Conservation (phyloP, 2,329 filamentous ascomycete genomes). For the Penicillium sp. region DNA sequence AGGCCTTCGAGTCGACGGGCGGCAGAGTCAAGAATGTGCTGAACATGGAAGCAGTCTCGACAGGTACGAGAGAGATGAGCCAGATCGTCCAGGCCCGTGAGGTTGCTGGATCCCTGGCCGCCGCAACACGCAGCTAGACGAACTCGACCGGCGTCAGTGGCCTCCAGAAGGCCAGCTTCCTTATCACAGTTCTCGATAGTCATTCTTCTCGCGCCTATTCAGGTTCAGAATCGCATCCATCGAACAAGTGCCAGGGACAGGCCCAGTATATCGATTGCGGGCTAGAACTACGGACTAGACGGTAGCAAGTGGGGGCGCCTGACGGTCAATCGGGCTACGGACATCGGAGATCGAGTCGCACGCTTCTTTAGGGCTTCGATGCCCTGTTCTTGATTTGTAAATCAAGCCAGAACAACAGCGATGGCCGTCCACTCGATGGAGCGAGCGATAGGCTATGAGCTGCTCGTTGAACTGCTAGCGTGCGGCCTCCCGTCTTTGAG, state of each 20-base stretch:
- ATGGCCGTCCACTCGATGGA: neutral
- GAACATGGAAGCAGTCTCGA: neutral
- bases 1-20: neutral
- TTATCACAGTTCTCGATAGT: too few relatives aligned
- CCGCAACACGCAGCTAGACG: neutral
- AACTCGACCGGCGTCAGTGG: neutral
- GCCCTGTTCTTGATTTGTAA: too few relatives aligned
- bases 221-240: neutral
- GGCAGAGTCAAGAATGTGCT: neutral
- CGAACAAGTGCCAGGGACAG: too few relatives aligned
- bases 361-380: too few relatives aligned
- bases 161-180: neutral
- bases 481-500: neutral
- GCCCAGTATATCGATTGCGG: neutral
- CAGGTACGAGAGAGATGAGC: neutral
- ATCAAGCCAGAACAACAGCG: neutral
- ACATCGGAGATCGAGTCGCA: constrained; percentile 1
- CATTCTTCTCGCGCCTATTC: neutral
- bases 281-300: too few relatives aligned
- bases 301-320: too few relatives aligned
- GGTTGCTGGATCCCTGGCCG: constrained; percentile 2
- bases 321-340: neutral
- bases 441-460: constrained; percentile 5
- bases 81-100: neutral
- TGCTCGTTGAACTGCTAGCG: constrained; percentile 10